Base-by-base conservation (phyloP, 176 grass and related monocot species). In the Oryza officinalis region DNA sequence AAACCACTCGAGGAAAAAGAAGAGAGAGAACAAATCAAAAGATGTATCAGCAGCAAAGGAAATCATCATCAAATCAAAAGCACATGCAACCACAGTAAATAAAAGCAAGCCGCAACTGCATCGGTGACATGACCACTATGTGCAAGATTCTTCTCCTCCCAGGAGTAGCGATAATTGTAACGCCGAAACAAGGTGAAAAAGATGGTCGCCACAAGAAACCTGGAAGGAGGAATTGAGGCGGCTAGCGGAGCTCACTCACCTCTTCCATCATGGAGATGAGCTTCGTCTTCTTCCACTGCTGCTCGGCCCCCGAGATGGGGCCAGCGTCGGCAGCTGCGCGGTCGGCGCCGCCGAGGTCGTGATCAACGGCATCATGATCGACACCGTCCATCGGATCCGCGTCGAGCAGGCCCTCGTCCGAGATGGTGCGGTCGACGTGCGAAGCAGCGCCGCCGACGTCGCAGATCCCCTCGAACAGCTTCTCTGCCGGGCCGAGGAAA, bases 231-330 rank as follows among this genome's bases (percentile, higher is more conserved):
- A 52, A 92, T 32, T 69, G 20, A 80, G 52, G 2, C 14, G 46
- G 1, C 10, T 20, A 22, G 23, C 0, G 65, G 65, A 43, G 23
- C 23, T 20, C 47, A 35, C 49, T 81, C 69, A 99, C 97, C 93
- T 99, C 97, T 83, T 99, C 97, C 77, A 99, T 92, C 93, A 99
- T 84, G 50, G 97, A 96, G 74, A 99, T 75, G 27, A 99, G 97
- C 74, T 75, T 87, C 1, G 97, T 92, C 87, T 99, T 99, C 89
- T 89, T 99, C 97, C 97, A 99, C 84, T 91, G 93, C 79, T 90
- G 90, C 89, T 99, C 97, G 40, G 77, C 76, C 28, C 89, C 74
- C 28, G 87, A 87, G 6, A 93, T 87, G 31, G 80, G 67, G 0
- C 85, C 82, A 4, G 70, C 67, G 61, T 93, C 91, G 7, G 33